A percentile compares a stretch with the other conserved stretches of the same genome.
Conservation (phyloP, 805 yeast species). For the Candida pseudofarinosa region DNA sequence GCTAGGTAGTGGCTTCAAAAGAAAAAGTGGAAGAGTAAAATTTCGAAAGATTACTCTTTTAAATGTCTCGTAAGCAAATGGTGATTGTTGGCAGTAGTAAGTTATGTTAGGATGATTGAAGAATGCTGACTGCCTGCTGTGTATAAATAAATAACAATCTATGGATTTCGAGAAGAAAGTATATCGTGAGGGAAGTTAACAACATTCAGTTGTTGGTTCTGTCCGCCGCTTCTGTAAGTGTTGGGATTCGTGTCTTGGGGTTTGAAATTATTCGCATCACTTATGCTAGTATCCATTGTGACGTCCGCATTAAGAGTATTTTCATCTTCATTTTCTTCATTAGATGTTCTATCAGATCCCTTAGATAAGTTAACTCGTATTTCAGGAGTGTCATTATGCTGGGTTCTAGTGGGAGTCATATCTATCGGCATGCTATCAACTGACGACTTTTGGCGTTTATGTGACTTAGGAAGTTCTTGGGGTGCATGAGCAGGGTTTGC, state of each 20-base stretch:
- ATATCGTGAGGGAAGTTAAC: constrained; percentile 29
- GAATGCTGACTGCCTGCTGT: no score
- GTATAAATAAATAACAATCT: neutral
- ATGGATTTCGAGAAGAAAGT: constrained; percentile 13
- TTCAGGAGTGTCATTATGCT: neutral
- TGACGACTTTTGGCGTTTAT: constrained; percentile 35
- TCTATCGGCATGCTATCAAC: constrained; percentile 30
- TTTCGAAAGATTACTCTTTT: no score
- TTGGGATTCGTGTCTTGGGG: neutral
- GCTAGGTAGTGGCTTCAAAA: no score
- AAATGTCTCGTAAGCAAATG: no score
- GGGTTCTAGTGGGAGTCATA: constrained; percentile 8
- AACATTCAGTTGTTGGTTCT: constrained; percentile 15
- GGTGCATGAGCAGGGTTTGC: neutral
- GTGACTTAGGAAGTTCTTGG: constrained; percentile 12
- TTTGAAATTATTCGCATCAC: constrained; percentile 2
- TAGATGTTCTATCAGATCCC: neutral
- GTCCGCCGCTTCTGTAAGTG: neutral
- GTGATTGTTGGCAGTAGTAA: no score
- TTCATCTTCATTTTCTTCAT: constrained; percentile 5
- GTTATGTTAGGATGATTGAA: no score
- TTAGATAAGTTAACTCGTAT: neutral
- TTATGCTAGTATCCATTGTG: constrained; percentile 12
- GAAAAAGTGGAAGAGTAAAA: no score
- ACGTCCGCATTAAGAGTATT: constrained; percentile 10